A percentile compares a stretch with the other conserved stretches of the same genome.
These are phyloP conservation scores for Oryza rufipogon DNA, from an alignment of 176 grass and related monocot species.

Conservation along the genomic window DNA sequence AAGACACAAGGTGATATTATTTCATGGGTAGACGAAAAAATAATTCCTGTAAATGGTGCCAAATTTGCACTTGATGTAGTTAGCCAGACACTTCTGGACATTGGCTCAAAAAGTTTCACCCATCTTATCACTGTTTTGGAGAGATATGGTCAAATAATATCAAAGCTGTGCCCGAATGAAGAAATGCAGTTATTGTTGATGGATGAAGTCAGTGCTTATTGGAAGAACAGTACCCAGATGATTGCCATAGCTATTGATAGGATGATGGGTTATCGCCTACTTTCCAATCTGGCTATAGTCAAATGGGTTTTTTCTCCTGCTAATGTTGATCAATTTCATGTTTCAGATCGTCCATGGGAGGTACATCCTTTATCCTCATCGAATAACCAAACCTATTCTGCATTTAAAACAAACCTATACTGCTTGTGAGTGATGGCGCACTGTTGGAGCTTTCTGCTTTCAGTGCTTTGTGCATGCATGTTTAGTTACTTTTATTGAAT, in stretches of 20 bases:
- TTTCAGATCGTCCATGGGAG: slow-evolving; percentile 99
- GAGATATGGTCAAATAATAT: slow-evolving; percentile 87
- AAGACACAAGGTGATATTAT: slow-evolving; percentile 76
- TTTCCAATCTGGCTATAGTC: slow-evolving; percentile 93
- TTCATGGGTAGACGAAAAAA: slow-evolving; percentile 78
- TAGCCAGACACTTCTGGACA: slow-evolving; percentile 86
- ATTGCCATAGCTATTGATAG: slow-evolving; percentile 94
- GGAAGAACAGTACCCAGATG: slow-evolving; percentile 98
- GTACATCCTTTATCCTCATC: slow-evolving; percentile 44
- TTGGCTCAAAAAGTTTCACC: slow-evolving; percentile 99
- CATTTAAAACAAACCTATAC: slow-evolving; percentile 17
- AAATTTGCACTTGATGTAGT: slow-evolving; percentile 88
- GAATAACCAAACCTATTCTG: not conserved
- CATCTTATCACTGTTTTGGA: slow-evolving; percentile 96
- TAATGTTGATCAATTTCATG: slow-evolving; percentile 86
- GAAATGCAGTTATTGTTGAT: slow-evolving; percentile 84
- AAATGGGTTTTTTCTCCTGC: slow-evolving; percentile 87
- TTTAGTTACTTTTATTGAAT: slow-evolving; percentile 1
- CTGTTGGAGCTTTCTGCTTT: not conserved
- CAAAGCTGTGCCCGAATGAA: slow-evolving; percentile 77
- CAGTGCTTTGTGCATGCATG: slow-evolving; percentile 20
- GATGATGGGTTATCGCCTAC: slow-evolving; percentile 92
- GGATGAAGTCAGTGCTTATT: slow-evolving; percentile 81
- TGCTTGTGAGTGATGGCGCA: not conserved
- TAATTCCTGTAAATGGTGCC: slow-evolving; percentile 72